A percentile compares a stretch with the other conserved stretches of the same genome.
phyloP scores from a whole-genome alignment of 768 basidiomycete species.

The Tremella yokohamensis region DNA sequence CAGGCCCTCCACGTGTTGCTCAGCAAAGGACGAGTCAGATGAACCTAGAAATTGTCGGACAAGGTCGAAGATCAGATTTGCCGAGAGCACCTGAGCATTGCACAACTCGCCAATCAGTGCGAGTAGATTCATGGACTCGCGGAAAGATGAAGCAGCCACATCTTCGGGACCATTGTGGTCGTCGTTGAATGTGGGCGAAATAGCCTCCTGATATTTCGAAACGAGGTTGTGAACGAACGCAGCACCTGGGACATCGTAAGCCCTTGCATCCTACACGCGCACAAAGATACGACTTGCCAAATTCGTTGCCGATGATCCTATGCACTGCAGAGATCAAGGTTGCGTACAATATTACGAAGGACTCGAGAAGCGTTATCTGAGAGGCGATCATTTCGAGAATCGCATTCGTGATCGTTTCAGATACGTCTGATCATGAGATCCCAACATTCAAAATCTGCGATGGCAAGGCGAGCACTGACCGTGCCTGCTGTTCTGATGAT shows the following conservation, averaged over 20 bases:
- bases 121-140: conserved; percentile 69
- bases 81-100: conserved; percentile 91
- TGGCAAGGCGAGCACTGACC: conserved; percentile 55
- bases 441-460: neutral
- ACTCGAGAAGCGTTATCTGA: conserved; percentile 76
- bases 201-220: conserved; percentile 58
- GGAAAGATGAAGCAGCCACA: no score
- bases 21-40: conserved; percentile 55
- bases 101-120: conserved; percentile 86
- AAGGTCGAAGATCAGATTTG: conserved; percentile 82
- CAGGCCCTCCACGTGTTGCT: conserved; percentile 79
- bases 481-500: conserved; percentile 71
- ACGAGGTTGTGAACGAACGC: conserved; percentile 75
- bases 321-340: conserved; percentile 77
- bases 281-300: conserved; percentile 59
- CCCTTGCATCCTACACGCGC: neutral
- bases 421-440: conserved; percentile 63
- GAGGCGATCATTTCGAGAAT: conserved; percentile 75
- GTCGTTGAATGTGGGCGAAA: no score
- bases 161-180: no score
- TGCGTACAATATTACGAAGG: conserved; percentile 82
- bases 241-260: conserved; percentile 59
- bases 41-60: conserved; percentile 67
- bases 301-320: conserved; percentile 77
- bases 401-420: conserved; percentile 69